phyloP scores from a whole-genome alignment of 768 basidiomycete species.

The Favolaschia claudopus region DNA sequence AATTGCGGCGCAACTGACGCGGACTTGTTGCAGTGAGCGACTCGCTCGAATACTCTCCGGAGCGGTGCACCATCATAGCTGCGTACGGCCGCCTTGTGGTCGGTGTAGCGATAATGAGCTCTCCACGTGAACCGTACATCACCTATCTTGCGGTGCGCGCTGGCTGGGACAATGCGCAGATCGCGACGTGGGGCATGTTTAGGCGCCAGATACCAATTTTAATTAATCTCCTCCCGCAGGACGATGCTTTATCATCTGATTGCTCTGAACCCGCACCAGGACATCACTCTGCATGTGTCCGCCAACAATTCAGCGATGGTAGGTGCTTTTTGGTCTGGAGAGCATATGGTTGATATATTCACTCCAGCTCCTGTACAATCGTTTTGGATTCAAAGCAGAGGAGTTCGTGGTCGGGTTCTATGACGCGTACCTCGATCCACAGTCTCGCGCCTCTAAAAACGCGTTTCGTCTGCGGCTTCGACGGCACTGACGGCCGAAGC shows the following conservation, averaged over 20 bases:
- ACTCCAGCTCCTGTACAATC: constrained; percentile 77
- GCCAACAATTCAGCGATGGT: constrained; percentile 85
- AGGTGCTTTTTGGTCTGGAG: constrained; percentile 1
- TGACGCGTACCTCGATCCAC: constrained; percentile 74
- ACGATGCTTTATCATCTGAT: constrained; percentile 83
- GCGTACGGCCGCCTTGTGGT: constrained; percentile 75
- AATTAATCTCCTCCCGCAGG: constrained; percentile 43
- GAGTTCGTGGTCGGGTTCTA: constrained; percentile 86
- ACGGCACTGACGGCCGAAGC: constrained; percentile 40
- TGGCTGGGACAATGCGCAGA: constrained; percentile 83
- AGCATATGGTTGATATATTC: neutral
- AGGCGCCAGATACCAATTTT: no score
- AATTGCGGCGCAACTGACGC: constrained; percentile 3
- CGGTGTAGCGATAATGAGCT: constrained; percentile 78
- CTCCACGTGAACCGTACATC: constrained; percentile 83
- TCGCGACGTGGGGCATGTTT: constrained; percentile 70
- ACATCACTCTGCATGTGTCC: constrained; percentile 85
- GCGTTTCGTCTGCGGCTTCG: constrained; percentile 81
- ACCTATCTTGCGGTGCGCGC: constrained; percentile 81
- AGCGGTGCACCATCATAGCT: constrained; percentile 79
- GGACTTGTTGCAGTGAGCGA: constrained; percentile 66
- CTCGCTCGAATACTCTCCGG: constrained; percentile 71
- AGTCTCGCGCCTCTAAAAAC: constrained; percentile 79
- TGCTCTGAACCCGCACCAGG: constrained; percentile 71
- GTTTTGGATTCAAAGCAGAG: constrained; percentile 88